These are phyloP conservation scores for Aspergillus fumigatus DNA, from an alignment of 2,329 filamentous ascomycete species.

Conservation along the genomic window DNA sequence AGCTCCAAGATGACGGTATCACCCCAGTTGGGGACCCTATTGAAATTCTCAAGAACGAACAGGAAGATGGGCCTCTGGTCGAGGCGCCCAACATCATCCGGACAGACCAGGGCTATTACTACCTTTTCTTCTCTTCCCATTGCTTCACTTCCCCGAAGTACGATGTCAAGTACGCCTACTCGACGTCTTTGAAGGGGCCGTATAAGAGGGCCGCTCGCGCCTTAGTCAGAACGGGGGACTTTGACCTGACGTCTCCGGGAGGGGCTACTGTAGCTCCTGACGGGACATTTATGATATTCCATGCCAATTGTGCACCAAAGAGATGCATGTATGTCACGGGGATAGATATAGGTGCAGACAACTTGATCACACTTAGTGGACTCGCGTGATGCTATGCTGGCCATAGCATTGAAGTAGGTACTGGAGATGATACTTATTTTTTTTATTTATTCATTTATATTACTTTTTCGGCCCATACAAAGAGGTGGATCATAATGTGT, in stretches of 20 bases:
- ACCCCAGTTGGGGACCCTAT: constrained; percentile 47
- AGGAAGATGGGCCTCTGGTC: constrained; percentile 56
- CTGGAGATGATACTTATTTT: neutral
- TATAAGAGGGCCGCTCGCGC: constrained; percentile 29
- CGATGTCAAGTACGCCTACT: constrained; percentile 55
- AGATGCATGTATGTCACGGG: constrained; percentile 25
- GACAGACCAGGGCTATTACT: constrained; percentile 42
- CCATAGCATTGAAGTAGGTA: neutral
- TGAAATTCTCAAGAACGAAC: constrained; percentile 58
- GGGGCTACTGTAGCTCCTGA: constrained; percentile 22
- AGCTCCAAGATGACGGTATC: constrained; percentile 43
- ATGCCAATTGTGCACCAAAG: constrained; percentile 21
- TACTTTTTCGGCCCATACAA: neutral
- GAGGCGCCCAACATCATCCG: constrained; percentile 54
- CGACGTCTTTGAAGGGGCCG: constrained; percentile 32
- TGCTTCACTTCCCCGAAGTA: constrained; percentile 53
- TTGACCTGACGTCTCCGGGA: constrained; percentile 20
- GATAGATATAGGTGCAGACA: constrained; percentile 18
- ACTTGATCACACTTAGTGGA: constrained; percentile 1
- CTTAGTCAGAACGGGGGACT: constrained; percentile 30
- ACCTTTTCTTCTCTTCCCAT: constrained; percentile 59
- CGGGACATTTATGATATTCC: constrained; percentile 27
- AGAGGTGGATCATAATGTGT: neutral
- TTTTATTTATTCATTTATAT: no score
- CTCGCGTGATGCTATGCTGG: neutral